A percentile compares a stretch with the other conserved stretches of the same genome.
Evolutionary conservation across 208 protist species (phyloP).

Genomic region (Leishmania turanica): DNA sequence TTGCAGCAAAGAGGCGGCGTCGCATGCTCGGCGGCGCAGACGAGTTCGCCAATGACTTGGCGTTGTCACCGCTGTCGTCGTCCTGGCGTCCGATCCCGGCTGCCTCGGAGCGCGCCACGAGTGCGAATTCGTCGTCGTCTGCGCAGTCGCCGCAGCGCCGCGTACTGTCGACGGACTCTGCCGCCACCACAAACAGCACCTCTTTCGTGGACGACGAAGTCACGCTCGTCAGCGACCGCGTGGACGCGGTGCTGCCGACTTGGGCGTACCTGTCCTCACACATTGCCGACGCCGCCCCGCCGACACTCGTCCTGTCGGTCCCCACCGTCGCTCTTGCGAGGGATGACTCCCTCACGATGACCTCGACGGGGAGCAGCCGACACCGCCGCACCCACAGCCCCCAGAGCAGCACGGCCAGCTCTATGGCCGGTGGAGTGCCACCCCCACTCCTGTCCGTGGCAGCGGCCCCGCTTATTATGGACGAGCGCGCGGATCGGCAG

Average conservation of each 20-base stretch:
- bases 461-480: background rate
- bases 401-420: constrained; percentile 17
- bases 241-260: constrained; percentile 32
- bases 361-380: background rate
- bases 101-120: background rate
- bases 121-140: background rate
- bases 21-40: background rate
- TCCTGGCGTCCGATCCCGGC: constrained; percentile 2
- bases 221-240: constrained; percentile 27
- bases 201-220: constrained; percentile 12
- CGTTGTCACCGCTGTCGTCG: background rate
- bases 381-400: constrained; percentile 3
- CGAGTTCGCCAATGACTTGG: background rate
- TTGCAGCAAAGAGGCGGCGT: constrained; percentile 6
- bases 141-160: background rate
- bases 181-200: background rate
- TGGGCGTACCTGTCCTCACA: constrained; percentile 32
- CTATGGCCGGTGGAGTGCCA: background rate
- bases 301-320: background rate
- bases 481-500: constrained; percentile 20
- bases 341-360: background rate
- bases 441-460: background rate
- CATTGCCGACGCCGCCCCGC: constrained; percentile 7
- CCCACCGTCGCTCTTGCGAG: background rate
- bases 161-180: background rate